A percentile compares a stretch with the other conserved stretches of the same genome.
These are phyloP conservation scores for grape (Vitis vinifera) DNA, from an alignment of 164 flowering plant species.

Conservation along the genomic window ASM3070453v1 NC_081806.1:6136501-6137000, in stretches of 20 bases:
- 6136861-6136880: too few species aligned
- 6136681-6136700: too few species aligned
- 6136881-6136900: conserved; percentile 12
- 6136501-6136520: too few species aligned
- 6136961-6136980: conserved; percentile 50
- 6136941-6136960: conserved; percentile 29
- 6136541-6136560: too few species aligned
- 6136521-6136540: too few species aligned
- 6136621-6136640: too few species aligned
- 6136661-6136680: too few species aligned
- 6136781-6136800: neutral
- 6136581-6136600: too few species aligned
- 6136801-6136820: neutral
- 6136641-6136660: too few species aligned
- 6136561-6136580: too few species aligned
- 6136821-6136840: neutral
- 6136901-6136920: conserved; percentile 33
- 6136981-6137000: conserved; percentile 49
- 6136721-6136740: conserved; percentile 1
- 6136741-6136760: neutral
- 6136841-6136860: too few species aligned
- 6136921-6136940: conserved; percentile 37
- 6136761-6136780: neutral
- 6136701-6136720: neutral
- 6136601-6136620: too few species aligned